Evolutionary conservation across 495 filamentous ascomycete genomes (phyloP).

Genomic region (Aspergillus bridgeri): DNA sequence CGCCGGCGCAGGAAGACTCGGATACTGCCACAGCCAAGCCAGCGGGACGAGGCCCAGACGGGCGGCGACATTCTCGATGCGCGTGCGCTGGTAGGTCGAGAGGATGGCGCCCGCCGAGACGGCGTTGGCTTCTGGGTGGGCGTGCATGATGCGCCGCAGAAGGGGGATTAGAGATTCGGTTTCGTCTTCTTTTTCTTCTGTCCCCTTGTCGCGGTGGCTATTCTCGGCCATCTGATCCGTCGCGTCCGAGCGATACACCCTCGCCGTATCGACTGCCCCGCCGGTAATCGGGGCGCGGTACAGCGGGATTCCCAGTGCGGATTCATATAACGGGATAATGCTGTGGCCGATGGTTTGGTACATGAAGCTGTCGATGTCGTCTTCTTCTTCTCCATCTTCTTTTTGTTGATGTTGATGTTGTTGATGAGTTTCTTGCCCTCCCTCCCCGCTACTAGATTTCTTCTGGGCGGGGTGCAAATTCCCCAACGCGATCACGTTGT

Average conservation of each 20-base stretch:
- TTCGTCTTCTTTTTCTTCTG: constrained; percentile 55
- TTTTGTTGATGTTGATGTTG: constrained; percentile 5
- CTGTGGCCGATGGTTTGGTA: constrained; percentile 95
- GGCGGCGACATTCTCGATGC: constrained; percentile 82
- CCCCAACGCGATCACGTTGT: constrained; percentile 80
- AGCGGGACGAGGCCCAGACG: constrained; percentile 76
- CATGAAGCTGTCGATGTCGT: constrained; percentile 95
- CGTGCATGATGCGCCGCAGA: constrained; percentile 55
- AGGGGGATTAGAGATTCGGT: constrained; percentile 82
- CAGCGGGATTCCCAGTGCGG: constrained; percentile 72
- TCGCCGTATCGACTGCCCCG: constrained; percentile 54
- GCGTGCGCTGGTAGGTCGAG: constrained; percentile 90
- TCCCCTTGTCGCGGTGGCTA: not conserved
- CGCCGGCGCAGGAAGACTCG: constrained; percentile 55
- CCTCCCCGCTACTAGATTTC: not conserved
- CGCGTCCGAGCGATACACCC: constrained; percentile 26
- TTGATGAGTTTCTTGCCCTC: constrained; percentile 14
- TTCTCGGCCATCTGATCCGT: constrained; percentile 16
- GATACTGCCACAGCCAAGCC: constrained; percentile 88
- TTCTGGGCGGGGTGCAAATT: constrained; percentile 67
- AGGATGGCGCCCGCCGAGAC: constrained; percentile 89
- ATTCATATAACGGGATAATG: constrained; percentile 79
- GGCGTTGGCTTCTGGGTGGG: constrained; percentile 76
- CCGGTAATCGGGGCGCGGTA: constrained; percentile 74
- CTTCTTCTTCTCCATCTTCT: constrained; percentile 37